Conservation (phyloP, 345 rosid species). For the Populus pruinosa region DNA sequence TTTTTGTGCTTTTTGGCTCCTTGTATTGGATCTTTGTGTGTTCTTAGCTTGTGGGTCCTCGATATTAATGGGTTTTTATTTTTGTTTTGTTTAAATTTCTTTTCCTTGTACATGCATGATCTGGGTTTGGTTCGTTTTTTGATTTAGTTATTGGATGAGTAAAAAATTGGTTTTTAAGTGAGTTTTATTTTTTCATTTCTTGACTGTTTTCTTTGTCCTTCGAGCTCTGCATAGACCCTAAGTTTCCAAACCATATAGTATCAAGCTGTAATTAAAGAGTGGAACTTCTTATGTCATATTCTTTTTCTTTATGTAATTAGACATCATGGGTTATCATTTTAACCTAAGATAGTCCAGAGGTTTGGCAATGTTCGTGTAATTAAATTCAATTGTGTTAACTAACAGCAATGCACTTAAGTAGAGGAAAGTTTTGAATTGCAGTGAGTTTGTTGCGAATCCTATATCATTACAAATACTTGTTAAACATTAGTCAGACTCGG, state of each 20-base stretch:
- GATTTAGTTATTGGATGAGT: not conserved
- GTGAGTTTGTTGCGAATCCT: too few species aligned
- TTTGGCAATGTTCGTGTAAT: not conserved
- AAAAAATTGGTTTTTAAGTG: not conserved
- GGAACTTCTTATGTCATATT: not conserved
- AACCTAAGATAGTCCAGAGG: not conserved
- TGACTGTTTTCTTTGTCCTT: not conserved
- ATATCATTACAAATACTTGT: too few species aligned
- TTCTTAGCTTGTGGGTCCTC: slow-evolving; percentile 1
- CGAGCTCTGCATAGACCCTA: not conserved
- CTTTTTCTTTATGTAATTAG: not conserved
- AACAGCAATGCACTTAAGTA: too few species aligned
- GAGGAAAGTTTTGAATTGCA: not conserved
- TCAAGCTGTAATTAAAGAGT: not conserved
- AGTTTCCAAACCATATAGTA: not conserved
- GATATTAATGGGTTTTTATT: slow-evolving; percentile 4
- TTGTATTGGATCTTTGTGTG: not conserved
- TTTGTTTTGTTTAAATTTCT: not conserved
- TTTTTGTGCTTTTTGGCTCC: slow-evolving; percentile 11
- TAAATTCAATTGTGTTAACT: too few species aligned
- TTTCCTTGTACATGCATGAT: not conserved
- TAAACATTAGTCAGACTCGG: too few species aligned
- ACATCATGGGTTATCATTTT: not conserved
- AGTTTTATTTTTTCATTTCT: not conserved
- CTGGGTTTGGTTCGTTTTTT: not conserved